Conservation (phyloP, 371 early-diverging fungal genomes). For the Mucor racemosus region DNA sequence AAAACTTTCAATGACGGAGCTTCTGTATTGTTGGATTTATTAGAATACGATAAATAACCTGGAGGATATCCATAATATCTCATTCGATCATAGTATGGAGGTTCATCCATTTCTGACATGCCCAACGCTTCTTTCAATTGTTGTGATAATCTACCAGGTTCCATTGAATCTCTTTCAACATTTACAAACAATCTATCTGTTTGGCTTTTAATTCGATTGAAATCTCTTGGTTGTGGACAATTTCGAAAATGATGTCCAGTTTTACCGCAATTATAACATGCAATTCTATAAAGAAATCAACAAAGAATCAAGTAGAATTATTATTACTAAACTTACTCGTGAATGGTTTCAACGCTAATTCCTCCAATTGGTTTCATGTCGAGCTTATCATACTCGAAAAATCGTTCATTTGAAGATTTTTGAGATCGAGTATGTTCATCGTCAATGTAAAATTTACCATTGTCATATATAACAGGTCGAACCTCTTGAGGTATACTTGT, state of each 20-base stretch:
- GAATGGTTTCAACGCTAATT: neutral
- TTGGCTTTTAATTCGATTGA: neutral
- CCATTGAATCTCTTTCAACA: neutral
- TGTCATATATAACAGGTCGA: conserved; percentile 21
- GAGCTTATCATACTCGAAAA: neutral
- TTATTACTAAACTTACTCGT: neutral
- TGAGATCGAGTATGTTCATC: conserved; percentile 6
- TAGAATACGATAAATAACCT: conserved; percentile 15
- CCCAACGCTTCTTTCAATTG: conserved; percentile 23
- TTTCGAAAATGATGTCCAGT: neutral
- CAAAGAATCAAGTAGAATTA: neutral
- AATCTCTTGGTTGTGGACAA: neutral
- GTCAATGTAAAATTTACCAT: conserved; percentile 35
- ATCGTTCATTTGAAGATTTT: neutral
- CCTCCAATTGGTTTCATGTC: conserved; percentile 3
- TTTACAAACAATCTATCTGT: neutral
- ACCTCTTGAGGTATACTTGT: neutral
- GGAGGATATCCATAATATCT: conserved; percentile 32
- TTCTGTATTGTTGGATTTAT: neutral
- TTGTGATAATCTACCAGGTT: conserved; percentile 24
- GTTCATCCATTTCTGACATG: conserved; percentile 13
- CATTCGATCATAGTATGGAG: conserved; percentile 30
- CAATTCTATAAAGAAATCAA: neutral
- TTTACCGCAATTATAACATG: neutral
- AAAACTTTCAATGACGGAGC: neutral